Evolutionary conservation across 2,329 filamentous ascomycete species (phyloP), one percentile per base, ranked within the genome.

Genomic region (Fusarium armeniacum): DNA sequence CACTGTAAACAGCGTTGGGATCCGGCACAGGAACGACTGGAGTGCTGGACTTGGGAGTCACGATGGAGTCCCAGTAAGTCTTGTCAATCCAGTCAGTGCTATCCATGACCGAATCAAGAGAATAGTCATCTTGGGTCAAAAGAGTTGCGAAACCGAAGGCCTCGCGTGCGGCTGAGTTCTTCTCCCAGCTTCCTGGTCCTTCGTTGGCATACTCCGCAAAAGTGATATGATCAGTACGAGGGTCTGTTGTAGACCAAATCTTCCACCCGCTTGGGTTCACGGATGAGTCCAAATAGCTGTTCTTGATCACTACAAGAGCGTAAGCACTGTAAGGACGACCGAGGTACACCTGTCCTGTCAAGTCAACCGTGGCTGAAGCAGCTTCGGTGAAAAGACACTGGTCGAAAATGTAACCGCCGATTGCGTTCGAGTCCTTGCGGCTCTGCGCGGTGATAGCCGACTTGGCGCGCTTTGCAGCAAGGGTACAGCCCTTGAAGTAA

Each of bases 191-290:
- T 50, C 71, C 71, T 5, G 71, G 71, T 11, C 89, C 89, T 2
- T 83, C 83, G 75, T 91, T 91, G 38, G 73, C 79, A 71, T 86
- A 90, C 80, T 91, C 89, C 8, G 79, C 85, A 67, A 86, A 90
- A 15, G 80, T 77, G 5, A 90, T 84, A 75, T 61, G 82, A 80
- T 89, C 88, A 89, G 45, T 81, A 68, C 26, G 71, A 73, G 88
- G 89, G 89, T 10, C 89, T 84, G 3, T 84, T 81, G 20, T 79
- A 57, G 71, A 89, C 89, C 75, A 91, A 81, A 41, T 89, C 85
- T 73, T 73, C 71, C 71, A 74, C 16, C 72, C 72, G 0, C 65
- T 60, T 0, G 72, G 65, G n/a, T 54, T 79, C 76, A 74, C 68
- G 6, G 26, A 32, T 2, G 59, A 57, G 12, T 81, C 82, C 73